Evolutionary conservation across 305 asterid species (phyloP).

Genomic region (Rubia balearica): DNA sequence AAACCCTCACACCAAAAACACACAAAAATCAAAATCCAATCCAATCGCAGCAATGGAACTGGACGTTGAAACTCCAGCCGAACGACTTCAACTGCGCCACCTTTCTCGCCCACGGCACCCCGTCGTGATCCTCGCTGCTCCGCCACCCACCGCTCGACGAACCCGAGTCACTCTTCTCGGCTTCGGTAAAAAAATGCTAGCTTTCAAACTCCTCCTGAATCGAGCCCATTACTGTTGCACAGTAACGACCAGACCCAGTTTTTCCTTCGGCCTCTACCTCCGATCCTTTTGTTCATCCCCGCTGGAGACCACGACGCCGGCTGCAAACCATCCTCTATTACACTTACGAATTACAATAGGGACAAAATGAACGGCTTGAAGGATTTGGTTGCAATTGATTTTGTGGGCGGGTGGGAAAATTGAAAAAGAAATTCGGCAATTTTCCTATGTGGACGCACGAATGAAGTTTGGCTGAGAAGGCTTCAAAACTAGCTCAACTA

Average conservation of each 20-base stretch:
- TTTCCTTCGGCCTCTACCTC: slow-evolving; percentile 29
- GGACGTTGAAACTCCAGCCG: slow-evolving; percentile 66
- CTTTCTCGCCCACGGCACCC: slow-evolving; percentile 83
- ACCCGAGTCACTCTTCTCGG: slow-evolving; percentile 1
- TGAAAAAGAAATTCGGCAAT: not conserved
- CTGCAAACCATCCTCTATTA: not conserved
- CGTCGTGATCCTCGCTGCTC: slow-evolving; percentile 56
- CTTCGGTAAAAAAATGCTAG: slow-evolving; percentile 37
- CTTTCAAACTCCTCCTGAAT: slow-evolving; percentile 44
- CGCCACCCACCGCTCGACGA: slow-evolving; percentile 42
- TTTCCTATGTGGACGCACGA: not conserved
- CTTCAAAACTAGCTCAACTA: not conserved
- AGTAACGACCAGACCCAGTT: slow-evolving; percentile 25
- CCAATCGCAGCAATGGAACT: slow-evolving; percentile 32
- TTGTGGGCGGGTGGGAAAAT: no score
- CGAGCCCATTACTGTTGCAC: slow-evolving; percentile 31
- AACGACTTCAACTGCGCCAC: slow-evolving; percentile 87
- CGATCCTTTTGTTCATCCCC: slow-evolving; percentile 22
- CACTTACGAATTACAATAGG: no score
- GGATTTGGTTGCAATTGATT: no score
- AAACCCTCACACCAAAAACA: not conserved
- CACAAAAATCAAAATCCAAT: not conserved
- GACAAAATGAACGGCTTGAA: no score
- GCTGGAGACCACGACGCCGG: slow-evolving; percentile 20
- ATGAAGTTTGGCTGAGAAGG: not conserved